phyloP scores from a whole-genome alignment of 768 basidiomycete species.

The Hirschioporus abietinus region DNA sequence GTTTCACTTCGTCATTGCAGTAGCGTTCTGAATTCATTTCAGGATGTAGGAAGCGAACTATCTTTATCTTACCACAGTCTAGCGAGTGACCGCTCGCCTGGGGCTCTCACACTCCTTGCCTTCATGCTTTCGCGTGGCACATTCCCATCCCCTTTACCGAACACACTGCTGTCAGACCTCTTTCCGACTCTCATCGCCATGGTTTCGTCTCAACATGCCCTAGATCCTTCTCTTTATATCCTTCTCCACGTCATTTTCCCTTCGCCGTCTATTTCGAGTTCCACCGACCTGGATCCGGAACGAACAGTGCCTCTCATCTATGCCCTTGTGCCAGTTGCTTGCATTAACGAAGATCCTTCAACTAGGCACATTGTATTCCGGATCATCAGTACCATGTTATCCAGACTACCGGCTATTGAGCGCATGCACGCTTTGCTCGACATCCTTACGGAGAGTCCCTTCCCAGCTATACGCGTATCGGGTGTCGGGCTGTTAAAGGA shows the following conservation, averaged over 20 bases:
- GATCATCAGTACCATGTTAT: slow-evolving; percentile 48
- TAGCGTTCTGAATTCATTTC: background rate
- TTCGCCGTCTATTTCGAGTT: slow-evolving; percentile 11
- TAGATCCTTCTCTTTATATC: slow-evolving; percentile 59
- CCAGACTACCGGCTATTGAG: slow-evolving; percentile 38
- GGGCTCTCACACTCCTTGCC: slow-evolving; percentile 23
- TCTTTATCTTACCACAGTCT: slow-evolving; percentile 18
- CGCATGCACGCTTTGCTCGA: slow-evolving; percentile 53
- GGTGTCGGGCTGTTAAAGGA: slow-evolving; percentile 68
- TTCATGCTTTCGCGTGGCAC: slow-evolving; percentile 13
- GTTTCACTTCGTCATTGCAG: background rate
- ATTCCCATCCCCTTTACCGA: slow-evolving; percentile 13
- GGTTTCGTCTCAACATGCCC: slow-evolving; percentile 45
- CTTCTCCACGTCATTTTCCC: slow-evolving; percentile 34
- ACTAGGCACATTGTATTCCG: slow-evolving; percentile 60
- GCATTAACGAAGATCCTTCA: slow-evolving; percentile 53
- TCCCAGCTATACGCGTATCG: slow-evolving; percentile 65
- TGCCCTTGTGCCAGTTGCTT: slow-evolving; percentile 50
- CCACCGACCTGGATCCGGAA: slow-evolving; percentile 33
- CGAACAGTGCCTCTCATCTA: slow-evolving; percentile 42
- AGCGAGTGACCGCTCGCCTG: slow-evolving; percentile 8
- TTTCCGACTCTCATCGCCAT: slow-evolving; percentile 41
- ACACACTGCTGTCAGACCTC: slow-evolving; percentile 21
- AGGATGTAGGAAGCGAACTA: slow-evolving; percentile 31
- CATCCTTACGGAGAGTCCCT: slow-evolving; percentile 38